Base-by-base conservation (phyloP, 176 grass and related monocot species). In the Juncus inflexus region DNA sequence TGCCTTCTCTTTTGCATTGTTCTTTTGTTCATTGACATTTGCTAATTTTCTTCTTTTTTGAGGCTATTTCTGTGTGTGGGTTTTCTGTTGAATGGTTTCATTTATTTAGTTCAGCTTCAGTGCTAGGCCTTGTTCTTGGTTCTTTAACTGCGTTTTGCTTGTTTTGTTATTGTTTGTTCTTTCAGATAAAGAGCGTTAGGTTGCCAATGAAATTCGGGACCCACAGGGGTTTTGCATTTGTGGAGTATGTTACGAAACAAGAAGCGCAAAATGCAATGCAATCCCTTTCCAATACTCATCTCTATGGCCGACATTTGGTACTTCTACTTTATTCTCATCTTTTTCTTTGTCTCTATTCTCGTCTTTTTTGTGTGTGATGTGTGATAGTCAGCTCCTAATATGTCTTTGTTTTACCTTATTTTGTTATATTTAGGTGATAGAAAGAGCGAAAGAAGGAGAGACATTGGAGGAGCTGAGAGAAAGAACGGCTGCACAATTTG, bases 191-290 rank as follows among this genome's bases (percentile, higher is more conserved):
- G 79, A 89, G 87, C 49, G 65, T 91, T 62, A 89, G 85, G 62
- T 79, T 97, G 71, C 92, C 87, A 57, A 80, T 89, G 87, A 97
- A 97, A 76, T 86, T 97, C 77, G 82, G 77, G 28, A 86, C 64
- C 35, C 92, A 97, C 73, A 91, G 88, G 69, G 92, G 87, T 78
- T 91, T 91, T n/a, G 92, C 83, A 3, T 97, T 97, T 68, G 82
- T 97, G 35, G 87, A 97, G 52, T 91, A 79, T 3, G 72, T 97
- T 53, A 89, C 87, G 0, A 97, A 89, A 52, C 87, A 97, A 81
- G 92, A 91, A 80, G 87, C 92, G 2, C 87, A 97, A 61, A 89
- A 81, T 47, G 85, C 87, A 43, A 49, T 91, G 13, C 77, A 91
- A 70, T 83, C 88, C 60, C 92, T 97, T 4, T 66, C 82, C 38